Evolutionary conservation across 1,284 basidiomycete genomes (phyloP).

Genomic region (Bondarzewia mesenterica): DNA sequence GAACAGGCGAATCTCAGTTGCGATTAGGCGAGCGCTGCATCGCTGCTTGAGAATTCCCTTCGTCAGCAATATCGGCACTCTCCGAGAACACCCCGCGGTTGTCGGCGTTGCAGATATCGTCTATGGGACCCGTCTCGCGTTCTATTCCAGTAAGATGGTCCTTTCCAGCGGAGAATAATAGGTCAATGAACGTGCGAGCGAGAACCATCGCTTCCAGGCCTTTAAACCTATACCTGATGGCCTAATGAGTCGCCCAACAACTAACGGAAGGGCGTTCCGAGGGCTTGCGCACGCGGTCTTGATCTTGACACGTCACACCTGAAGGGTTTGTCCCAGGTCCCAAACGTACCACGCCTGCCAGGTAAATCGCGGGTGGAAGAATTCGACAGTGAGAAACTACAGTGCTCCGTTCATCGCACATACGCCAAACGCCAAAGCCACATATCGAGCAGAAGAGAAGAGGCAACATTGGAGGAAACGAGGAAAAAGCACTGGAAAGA

Average conservation of each 20-base stretch:
- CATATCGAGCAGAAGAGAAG: constrained; percentile 22
- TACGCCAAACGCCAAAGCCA: constrained; percentile 37
- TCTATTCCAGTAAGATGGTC: too few relatives aligned
- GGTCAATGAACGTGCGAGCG: neutral
- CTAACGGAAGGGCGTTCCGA: too few relatives aligned
- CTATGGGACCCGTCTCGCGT: too few relatives aligned
- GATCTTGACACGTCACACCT: neutral
- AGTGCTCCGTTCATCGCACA: constrained; percentile 18
- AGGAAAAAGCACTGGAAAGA: constrained; percentile 19
- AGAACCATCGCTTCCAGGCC: neutral
- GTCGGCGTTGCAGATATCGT: too few relatives aligned
- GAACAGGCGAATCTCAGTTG: too few relatives aligned
- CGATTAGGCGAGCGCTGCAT: too few relatives aligned
- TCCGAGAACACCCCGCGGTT: too few relatives aligned
- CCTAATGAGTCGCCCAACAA: too few relatives aligned
- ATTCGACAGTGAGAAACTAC: constrained; percentile 3
- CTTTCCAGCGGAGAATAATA: too few relatives aligned
- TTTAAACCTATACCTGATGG: too few relatives aligned
- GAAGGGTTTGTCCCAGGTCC: neutral
- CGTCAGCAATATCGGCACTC: too few relatives aligned
- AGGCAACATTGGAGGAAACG: constrained; percentile 34
- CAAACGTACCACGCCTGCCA: neutral
- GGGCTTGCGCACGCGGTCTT: neutral
- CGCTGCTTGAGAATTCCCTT: too few relatives aligned
- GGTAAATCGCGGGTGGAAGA: neutral